phyloP scores from a whole-genome alignment of 495 filamentous ascomycete genomes.

The Daldinia caldariorum region DNA sequence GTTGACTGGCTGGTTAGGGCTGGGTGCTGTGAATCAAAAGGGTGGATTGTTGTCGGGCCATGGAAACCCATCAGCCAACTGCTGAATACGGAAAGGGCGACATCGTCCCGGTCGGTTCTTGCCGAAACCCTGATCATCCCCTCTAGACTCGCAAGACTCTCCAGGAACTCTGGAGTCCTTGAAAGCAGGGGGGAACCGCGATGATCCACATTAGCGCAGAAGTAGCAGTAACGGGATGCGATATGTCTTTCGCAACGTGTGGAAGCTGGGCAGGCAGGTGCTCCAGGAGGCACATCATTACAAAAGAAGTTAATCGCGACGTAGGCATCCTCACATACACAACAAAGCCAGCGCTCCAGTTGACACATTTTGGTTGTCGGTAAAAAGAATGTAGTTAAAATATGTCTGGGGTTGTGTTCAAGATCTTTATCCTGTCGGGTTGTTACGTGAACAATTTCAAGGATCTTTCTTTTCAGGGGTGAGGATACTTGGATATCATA shows the following conservation, averaged over 20 bases:
- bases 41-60: not conserved
- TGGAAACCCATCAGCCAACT: not conserved
- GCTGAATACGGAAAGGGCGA: not conserved
- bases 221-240: not conserved
- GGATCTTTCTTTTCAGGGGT: not conserved
- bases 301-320: not conserved
- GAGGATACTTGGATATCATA: not conserved
- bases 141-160: not conserved
- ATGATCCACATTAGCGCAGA: not conserved
- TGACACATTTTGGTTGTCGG: constrained; percentile 1
- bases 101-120: not conserved
- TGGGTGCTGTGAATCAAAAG: not conserved
- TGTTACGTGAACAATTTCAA: not conserved
- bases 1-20: not conserved
- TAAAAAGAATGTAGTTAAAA: not conserved
- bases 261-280: not conserved
- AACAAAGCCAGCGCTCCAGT: constrained; percentile 6
- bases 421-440: not conserved
- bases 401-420: not conserved
- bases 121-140: not conserved
- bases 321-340: not conserved
- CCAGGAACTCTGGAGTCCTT: not conserved
- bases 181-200: not conserved
- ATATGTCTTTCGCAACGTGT: not conserved
- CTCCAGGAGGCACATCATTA: not conserved